Percentiles rank a stretch among this genome's conserved stretches.
Conservation (phyloP, 768 basidiomycete species). For the Leccinum boreale region DNA sequence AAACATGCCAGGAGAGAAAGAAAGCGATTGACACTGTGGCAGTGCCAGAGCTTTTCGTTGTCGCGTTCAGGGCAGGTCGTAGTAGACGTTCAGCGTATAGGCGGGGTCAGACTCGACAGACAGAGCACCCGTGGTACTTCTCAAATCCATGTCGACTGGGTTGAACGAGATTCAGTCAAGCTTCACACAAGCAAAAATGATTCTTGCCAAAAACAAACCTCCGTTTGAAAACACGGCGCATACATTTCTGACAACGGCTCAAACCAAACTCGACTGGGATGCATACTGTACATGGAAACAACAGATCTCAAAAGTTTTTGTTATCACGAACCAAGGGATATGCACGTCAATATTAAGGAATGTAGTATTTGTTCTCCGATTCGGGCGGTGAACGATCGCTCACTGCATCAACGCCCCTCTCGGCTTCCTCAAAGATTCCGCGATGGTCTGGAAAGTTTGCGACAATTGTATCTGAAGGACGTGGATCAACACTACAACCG, state of each 20-base stretch:
- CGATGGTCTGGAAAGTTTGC: conserved; percentile 53
- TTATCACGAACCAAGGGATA: background rate
- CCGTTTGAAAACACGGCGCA: background rate
- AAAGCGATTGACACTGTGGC: background rate
- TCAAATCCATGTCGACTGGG: no score
- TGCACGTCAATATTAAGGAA: background rate
- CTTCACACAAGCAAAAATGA: no score
- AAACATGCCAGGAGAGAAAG: no score
- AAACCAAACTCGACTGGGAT: background rate
- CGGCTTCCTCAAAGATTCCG: conserved; percentile 52
- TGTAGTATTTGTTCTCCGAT: background rate
- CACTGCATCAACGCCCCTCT: conserved; percentile 44
- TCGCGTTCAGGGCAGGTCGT: no score
- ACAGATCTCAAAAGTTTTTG: background rate
- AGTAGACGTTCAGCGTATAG: no score
- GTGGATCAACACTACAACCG: background rate
- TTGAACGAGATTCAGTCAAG: no score
- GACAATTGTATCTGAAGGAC: conserved; percentile 45
- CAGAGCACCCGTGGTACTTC: no score
- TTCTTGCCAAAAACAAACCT: no score
- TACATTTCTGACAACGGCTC: background rate
- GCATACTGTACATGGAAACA: background rate
- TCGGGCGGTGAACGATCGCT: background rate
- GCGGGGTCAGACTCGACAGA: no score
- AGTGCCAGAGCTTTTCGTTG: background rate